These are phyloP conservation scores for Lithocarpus polystachyus DNA, from an alignment of 306 rosid genomes.

Conservation along the genomic window DNA sequence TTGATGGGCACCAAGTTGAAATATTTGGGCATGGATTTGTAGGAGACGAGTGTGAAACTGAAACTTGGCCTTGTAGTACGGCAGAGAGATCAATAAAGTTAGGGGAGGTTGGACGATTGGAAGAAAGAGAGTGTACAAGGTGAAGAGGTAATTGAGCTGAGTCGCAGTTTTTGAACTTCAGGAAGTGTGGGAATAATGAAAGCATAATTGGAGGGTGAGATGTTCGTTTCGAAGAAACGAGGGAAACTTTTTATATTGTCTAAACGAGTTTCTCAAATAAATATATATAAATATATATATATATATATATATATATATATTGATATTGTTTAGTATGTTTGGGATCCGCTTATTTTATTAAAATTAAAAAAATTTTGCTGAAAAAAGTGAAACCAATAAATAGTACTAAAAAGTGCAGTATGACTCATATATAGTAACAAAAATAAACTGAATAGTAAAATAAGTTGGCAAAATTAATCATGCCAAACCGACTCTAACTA, in stretches of 20 bases:
- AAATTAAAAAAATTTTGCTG: too few relatives aligned
- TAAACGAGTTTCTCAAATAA: too few relatives aligned
- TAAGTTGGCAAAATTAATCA: too few relatives aligned
- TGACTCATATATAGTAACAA: fast-evolving
- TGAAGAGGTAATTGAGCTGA: slow-evolving; percentile 4
- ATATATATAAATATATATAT: too few relatives aligned
- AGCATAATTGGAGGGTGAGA: neutral
- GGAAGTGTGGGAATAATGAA: neutral
- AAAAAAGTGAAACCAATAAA: fast-evolving
- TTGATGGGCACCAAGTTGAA: slow-evolving; percentile 46
- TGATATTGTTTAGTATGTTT: too few relatives aligned
- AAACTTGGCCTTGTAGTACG: slow-evolving; percentile 37
- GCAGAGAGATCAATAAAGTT: slow-evolving; percentile 19
- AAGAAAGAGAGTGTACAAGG: slow-evolving; percentile 15
- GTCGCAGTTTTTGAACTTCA: slow-evolving; percentile 10
- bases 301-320: too few relatives aligned
- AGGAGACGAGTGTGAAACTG: slow-evolving; percentile 29
- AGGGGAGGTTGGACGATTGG: slow-evolving; percentile 15
- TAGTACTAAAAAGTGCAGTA: too few relatives aligned
- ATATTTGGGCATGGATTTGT: slow-evolving; percentile 50
- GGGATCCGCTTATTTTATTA: fast-evolving
- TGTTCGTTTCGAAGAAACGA: too few relatives aligned
- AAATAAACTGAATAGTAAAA: too few relatives aligned
- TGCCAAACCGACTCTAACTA: fast-evolving
- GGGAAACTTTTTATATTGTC: too few relatives aligned